Conservation (phyloP, 768 basidiomycete species). For the Phanerochaete carnosa region DNA sequence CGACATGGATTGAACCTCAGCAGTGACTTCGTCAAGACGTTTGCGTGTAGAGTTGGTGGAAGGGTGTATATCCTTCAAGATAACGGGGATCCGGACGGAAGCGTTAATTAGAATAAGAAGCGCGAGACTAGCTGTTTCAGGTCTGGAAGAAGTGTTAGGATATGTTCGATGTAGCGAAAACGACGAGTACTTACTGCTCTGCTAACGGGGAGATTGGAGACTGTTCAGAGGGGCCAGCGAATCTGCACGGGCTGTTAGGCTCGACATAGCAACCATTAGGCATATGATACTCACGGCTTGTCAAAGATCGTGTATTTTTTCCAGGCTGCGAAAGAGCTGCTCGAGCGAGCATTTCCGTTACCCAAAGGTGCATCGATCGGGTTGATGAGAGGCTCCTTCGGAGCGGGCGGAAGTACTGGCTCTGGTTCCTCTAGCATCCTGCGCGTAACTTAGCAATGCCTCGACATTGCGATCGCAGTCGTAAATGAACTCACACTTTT, state of each 20-base stretch:
- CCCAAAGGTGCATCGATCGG: slow-evolving; percentile 3
- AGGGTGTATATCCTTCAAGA: slow-evolving; percentile 38
- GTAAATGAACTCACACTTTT: background rate
- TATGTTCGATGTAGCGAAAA: slow-evolving; percentile 19
- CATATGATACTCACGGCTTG: slow-evolving; percentile 45
- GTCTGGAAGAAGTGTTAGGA: slow-evolving; percentile 3
- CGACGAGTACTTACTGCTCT: slow-evolving; percentile 5
- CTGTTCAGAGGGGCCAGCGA: slow-evolving; percentile 6
- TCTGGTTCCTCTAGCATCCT: background rate
- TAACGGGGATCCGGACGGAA: slow-evolving; percentile 47
- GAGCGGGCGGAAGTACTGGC: background rate
- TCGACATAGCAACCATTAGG: background rate
- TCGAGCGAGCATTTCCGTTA: background rate
- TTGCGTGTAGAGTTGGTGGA: slow-evolving; percentile 23
- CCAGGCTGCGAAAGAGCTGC: slow-evolving; percentile 28
- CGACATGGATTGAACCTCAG: slow-evolving; percentile 23
- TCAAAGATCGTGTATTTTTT: slow-evolving; percentile 64
- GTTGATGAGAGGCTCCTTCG: slow-evolving; percentile 3
- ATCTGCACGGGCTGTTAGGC: background rate
- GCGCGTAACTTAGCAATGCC: background rate
- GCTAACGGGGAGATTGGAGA: slow-evolving; percentile 1
- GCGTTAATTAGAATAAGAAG: slow-evolving; percentile 51
- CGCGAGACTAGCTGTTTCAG: slow-evolving; percentile 24
- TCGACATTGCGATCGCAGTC: background rate
- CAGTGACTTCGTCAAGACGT: slow-evolving; percentile 34